Conservation (phyloP, 106 monocot species). For the Dioscorea dumetorum region DNA sequence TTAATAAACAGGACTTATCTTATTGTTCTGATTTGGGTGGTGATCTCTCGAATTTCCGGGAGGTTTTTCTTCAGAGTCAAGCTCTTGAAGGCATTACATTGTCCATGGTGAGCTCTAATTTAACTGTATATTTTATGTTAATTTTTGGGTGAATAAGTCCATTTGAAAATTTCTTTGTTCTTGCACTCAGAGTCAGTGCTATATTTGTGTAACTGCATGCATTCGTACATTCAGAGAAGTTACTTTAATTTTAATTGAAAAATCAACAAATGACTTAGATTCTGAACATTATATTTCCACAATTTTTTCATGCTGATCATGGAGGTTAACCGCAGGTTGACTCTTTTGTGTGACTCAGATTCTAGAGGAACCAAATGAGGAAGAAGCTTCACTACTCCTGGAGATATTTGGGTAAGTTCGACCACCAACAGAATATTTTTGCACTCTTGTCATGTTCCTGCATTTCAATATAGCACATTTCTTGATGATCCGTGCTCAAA, state of each 20-base stretch:
- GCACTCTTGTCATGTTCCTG: too few relatives aligned
- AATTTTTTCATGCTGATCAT: slow-evolving; percentile 34
- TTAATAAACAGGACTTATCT: slow-evolving; percentile 53
- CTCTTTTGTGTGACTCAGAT: slow-evolving; percentile 55
- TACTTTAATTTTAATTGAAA: too few relatives aligned
- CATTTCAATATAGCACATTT: too few relatives aligned
- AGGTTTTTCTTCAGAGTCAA: slow-evolving; percentile 90
- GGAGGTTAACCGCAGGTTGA: slow-evolving; percentile 44
- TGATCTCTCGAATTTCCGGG: slow-evolving; percentile 69
- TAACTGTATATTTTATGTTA: too few relatives aligned
- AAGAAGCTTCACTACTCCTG: slow-evolving; percentile 44
- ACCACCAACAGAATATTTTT: too few relatives aligned
- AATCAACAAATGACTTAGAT: too few relatives aligned
- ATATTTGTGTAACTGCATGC: too few relatives aligned
- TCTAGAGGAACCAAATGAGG: slow-evolving; percentile 47
- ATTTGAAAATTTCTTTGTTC: too few relatives aligned
- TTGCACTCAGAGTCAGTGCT: too few relatives aligned
- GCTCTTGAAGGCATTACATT: slow-evolving; percentile 86
- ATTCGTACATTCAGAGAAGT: too few relatives aligned
- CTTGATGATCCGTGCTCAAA: too few relatives aligned
- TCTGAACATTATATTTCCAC: not conserved
- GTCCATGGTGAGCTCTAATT: slow-evolving; percentile 58
- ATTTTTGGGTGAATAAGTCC: too few relatives aligned
- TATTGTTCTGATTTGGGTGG: slow-evolving; percentile 70
- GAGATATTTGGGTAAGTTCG: slow-evolving; percentile 56